phyloP scores from a whole-genome alignment of 176 grass and related monocot genomes.

The Olyra latifolia region DNA sequence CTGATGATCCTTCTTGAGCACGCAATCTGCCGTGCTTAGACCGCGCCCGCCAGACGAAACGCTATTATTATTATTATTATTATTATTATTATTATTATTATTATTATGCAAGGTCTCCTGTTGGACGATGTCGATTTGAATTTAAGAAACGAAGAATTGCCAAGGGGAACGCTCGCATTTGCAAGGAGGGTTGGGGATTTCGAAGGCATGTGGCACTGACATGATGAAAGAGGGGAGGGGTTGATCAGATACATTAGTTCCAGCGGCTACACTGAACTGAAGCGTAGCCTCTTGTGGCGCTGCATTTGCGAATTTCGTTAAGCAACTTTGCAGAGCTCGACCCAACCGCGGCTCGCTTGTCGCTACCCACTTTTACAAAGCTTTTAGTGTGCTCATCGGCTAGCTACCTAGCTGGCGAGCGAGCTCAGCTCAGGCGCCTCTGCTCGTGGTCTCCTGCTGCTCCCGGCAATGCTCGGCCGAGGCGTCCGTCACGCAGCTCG shows the following conservation, averaged over 20 bases:
- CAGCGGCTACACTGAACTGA: not conserved
- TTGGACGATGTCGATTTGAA: not conserved
- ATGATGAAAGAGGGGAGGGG: not conserved
- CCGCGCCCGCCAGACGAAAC: no score
- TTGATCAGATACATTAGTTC: slow-evolving; percentile 28
- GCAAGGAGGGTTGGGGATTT: not conserved
- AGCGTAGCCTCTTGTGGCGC: not conserved
- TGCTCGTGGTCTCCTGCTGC: slow-evolving; percentile 64
- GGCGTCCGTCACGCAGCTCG: slow-evolving; percentile 55
- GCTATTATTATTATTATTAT: no score
- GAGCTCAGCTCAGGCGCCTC: not conserved
- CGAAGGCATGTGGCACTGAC: not conserved
- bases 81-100: no score
- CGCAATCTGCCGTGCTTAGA: not conserved
- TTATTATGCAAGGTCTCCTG: no score
- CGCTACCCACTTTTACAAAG: slow-evolving; percentile 10
- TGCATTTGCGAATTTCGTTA: not conserved
- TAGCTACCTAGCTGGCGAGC: not conserved
- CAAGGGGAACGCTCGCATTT: not conserved
- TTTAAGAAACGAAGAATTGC: not conserved
- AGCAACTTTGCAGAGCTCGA: not conserved
- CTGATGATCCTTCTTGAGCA: not conserved
- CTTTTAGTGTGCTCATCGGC: not conserved
- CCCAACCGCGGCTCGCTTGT: not conserved
- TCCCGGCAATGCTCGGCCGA: slow-evolving; percentile 50